Conservation (phyloP, 1,284 basidiomycete genomes). For the Naganishia liquefaciens region DNA sequence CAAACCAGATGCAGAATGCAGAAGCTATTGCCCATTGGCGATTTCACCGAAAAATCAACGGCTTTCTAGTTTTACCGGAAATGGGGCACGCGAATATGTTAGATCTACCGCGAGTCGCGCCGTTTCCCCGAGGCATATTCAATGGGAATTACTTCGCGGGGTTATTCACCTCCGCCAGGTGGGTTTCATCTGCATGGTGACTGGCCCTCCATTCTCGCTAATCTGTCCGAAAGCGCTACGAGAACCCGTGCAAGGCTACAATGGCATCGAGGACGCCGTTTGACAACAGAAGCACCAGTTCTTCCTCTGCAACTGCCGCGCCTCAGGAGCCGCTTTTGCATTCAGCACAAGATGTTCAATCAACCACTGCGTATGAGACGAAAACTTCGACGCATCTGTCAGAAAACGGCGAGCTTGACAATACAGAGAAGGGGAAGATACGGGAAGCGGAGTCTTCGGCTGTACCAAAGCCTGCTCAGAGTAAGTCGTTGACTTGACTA, state of each 20-base stretch:
- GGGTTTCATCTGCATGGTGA: neutral
- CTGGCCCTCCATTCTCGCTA: neutral
- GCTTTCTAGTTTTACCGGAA: no score
- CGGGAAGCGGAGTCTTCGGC: neutral
- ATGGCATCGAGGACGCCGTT: slow-evolving; percentile 24
- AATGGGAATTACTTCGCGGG: neutral
- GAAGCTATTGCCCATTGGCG: no score
- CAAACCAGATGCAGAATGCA: no score
- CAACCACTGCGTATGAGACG: neutral
- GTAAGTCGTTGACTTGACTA: slow-evolving; percentile 9
- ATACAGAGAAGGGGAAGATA: neutral
- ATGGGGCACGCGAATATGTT: no score
- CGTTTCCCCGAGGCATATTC: slow-evolving; percentile 15
- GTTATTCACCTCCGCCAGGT: neutral
- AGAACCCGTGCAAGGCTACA: no score
- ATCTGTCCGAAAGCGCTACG: neutral
- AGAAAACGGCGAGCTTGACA: neutral
- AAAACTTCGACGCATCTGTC: neutral
- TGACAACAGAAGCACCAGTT: neutral
- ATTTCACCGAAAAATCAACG: no score
- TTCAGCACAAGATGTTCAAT: neutral
- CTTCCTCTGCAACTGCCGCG: neutral
- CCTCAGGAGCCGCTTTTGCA: neutral
- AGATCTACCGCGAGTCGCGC: neutral
- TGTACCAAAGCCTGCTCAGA: slow-evolving; percentile 8